Evolutionary conservation across 352 stramenopile species (phyloP).

Genomic region (Detonula confervacea): DNA sequence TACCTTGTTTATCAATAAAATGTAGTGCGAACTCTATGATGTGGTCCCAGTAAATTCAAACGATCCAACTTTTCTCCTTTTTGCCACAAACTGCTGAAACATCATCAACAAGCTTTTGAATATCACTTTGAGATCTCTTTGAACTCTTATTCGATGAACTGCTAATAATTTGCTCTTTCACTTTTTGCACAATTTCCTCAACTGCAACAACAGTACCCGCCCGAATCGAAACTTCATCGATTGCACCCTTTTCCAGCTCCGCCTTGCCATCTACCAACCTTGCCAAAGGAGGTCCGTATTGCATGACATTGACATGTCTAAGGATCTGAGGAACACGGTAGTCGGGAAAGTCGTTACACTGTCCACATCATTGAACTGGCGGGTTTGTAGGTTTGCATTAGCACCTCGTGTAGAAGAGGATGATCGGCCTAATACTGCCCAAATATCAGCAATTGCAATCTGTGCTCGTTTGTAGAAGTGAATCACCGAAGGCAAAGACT

Average conservation of each 20-base stretch:
- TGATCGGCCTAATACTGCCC: slow-evolving; percentile 62
- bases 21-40: slow-evolving; percentile 49
- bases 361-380: slow-evolving; percentile 66
- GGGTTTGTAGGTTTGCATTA: slow-evolving; percentile 5
- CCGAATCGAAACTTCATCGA: slow-evolving; percentile 79
- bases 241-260: slow-evolving; percentile 56
- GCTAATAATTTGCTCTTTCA: slow-evolving; percentile 45
- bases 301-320: slow-evolving; percentile 61
- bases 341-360: slow-evolving; percentile 83
- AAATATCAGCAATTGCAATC: slow-evolving; percentile 82
- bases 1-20: slow-evolving; percentile 44
- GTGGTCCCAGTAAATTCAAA: slow-evolving; percentile 29
- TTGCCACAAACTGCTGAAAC: slow-evolving; percentile 81
- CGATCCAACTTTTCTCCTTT: slow-evolving; percentile 56
- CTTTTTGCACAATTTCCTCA: slow-evolving; percentile 67
- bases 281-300: slow-evolving; percentile 64
- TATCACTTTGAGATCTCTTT: slow-evolving; percentile 31
- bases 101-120: slow-evolving; percentile 34
- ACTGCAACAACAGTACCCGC: slow-evolving; percentile 80
- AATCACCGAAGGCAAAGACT: slow-evolving; percentile 23
- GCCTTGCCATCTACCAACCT: slow-evolving; percentile 55
- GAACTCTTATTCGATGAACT: slow-evolving; percentile 20
- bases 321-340: slow-evolving; percentile 85
- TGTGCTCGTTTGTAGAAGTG: slow-evolving; percentile 84
- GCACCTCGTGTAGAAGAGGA: no score